Evolutionary conservation across 2,329 filamentous ascomycete species (phyloP).

Genomic region (Torrubiellomyces zombiae): DNA sequence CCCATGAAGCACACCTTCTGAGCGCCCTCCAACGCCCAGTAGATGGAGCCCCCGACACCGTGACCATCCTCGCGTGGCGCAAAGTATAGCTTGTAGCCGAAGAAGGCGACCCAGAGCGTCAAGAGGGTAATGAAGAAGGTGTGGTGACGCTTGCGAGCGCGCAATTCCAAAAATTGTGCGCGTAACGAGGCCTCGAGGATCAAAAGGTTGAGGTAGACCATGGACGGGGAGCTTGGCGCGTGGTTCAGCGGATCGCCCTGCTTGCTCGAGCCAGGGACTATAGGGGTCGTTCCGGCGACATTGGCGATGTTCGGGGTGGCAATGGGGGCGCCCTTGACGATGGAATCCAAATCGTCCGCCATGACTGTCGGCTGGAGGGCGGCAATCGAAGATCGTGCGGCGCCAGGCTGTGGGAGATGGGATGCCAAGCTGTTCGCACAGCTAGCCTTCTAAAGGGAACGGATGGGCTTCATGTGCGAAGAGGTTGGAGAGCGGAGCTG

Average conservation of each 20-base stretch:
- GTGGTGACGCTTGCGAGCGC: slow-evolving; percentile 76
- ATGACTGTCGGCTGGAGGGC: slow-evolving; percentile 19
- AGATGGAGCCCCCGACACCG: slow-evolving; percentile 82
- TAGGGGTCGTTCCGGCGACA: slow-evolving; percentile 23
- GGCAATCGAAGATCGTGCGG: background rate
- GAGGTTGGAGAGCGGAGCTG: too few species aligned
- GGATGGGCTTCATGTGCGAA: too few species aligned
- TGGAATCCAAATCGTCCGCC: slow-evolving; percentile 61
- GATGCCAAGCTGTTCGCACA: too few species aligned
- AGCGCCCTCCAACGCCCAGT: slow-evolving; percentile 84
- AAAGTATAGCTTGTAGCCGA: slow-evolving; percentile 81
- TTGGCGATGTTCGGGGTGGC: slow-evolving; percentile 35
- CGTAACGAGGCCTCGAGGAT: slow-evolving; percentile 91
- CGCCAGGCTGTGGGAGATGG: slow-evolving; percentile 3
- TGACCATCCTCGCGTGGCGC: slow-evolving; percentile 90
- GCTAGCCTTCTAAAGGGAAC: too few species aligned
- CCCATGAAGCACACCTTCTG: slow-evolving; percentile 88
- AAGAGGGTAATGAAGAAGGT: slow-evolving; percentile 80
- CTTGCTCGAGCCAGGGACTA: slow-evolving; percentile 25
- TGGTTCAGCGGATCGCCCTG: slow-evolving; percentile 57
- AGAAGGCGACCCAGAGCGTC: slow-evolving; percentile 63
- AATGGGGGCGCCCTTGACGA: slow-evolving; percentile 77
- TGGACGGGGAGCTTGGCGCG: slow-evolving; percentile 77
- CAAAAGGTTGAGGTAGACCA: slow-evolving; percentile 95
- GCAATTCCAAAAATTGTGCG: slow-evolving; percentile 80